These are phyloP conservation scores for Antrodiella citrinella DNA, from an alignment of 768 basidiomycete species.

Conservation along the genomic window DNA sequence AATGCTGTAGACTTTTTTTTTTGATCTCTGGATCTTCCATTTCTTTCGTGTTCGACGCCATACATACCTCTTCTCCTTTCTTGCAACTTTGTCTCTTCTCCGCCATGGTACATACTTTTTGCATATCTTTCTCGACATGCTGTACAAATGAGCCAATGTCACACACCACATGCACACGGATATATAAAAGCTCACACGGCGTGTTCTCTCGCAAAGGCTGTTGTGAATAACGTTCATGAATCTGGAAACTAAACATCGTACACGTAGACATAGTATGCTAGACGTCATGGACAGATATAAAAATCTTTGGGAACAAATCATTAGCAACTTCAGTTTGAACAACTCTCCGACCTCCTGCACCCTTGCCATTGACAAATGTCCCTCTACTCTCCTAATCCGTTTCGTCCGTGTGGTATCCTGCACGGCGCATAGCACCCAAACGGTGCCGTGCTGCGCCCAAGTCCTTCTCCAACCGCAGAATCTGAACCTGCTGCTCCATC, in stretches of 20 bases:
- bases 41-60: neutral
- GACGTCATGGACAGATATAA: neutral
- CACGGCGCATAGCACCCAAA: conserved; percentile 78
- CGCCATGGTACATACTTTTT: too few relatives aligned
- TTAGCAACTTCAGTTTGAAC: neutral
- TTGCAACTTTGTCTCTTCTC: neutral
- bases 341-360: too few relatives aligned
- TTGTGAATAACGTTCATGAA: neutral
- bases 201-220: too few relatives aligned
- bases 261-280: neutral
- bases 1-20: conserved; percentile 10
- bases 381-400: conserved; percentile 21
- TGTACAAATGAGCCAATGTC: neutral
- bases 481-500: conserved; percentile 99
- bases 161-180: neutral
- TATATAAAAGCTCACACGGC: too few relatives aligned
- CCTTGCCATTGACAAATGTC: too few relatives aligned
- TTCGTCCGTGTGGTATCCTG: conserved; percentile 85
- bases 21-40: neutral
- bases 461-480: conserved; percentile 93
- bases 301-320: neutral
- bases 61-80: neutral
- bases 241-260: neutral
- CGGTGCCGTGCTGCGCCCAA: conserved; percentile 79
- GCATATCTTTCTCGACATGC: too few relatives aligned